Evolutionary conservation across 257 asterid genomes (phyloP).

Genomic region (Marsdenia floribunda): DNA sequence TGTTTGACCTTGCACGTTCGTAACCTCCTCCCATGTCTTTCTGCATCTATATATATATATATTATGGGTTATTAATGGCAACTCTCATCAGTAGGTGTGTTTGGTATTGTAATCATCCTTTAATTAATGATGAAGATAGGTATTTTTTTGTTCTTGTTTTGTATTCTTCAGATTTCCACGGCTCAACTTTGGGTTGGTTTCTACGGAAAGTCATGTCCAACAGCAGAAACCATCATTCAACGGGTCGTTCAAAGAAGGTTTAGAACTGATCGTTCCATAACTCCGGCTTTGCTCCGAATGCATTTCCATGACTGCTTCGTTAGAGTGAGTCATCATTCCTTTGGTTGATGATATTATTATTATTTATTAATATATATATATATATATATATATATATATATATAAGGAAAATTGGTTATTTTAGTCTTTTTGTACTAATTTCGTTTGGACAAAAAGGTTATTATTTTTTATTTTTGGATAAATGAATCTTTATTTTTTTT

Average conservation of each 20-base stretch:
- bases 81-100: not conserved
- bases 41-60: not conserved
- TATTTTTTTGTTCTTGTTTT: conserved; percentile 9
- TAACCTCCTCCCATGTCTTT: conserved; percentile 5
- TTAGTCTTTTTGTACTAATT: no score
- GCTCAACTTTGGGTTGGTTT: conserved; percentile 58
- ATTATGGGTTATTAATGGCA: no score
- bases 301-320: conserved; percentile 88
- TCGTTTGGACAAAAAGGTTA: no score
- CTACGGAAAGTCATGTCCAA: conserved; percentile 46
- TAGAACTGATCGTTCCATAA: conserved; percentile 43
- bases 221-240: conserved; percentile 48
- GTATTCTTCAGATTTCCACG: conserved; percentile 30
- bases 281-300: conserved; percentile 78
- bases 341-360: no score
- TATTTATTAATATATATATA: no score
- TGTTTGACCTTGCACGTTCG: not conserved
- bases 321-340: conserved; percentile 31
- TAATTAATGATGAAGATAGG: conserved; percentile 7
- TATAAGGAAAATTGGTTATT: no score
- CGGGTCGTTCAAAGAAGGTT: conserved; percentile 43
- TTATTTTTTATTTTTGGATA: no score
- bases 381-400: no score
- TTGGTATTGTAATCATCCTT: not conserved
- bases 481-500: no score